Percentiles rank a stretch among this genome's conserved stretches.
Conservation (phyloP, 1,139 yeast species). For the Scheffersomyces quercinus region DNA sequence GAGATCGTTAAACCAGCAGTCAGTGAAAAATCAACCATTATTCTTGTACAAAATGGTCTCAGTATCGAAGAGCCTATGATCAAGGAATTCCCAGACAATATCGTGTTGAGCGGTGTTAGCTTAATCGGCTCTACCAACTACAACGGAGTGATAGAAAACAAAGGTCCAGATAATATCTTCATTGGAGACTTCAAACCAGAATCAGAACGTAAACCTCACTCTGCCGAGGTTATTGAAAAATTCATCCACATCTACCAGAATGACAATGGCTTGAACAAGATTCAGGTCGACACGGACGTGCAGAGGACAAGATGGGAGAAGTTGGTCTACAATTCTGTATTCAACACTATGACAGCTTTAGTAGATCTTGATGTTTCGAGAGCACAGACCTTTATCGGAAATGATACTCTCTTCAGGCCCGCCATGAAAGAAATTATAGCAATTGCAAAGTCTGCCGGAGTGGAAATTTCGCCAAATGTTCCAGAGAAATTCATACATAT, state of each 20-base stretch:
- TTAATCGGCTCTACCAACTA: conserved; percentile 65
- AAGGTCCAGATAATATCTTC: conserved; percentile 52
- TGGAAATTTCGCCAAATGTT: conserved; percentile 44
- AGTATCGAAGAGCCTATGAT: conserved; percentile 68
- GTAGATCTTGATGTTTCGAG: conserved; percentile 57
- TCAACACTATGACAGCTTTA: conserved; percentile 60
- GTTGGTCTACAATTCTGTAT: conserved; percentile 66
- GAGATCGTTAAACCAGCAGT: conserved; percentile 61
- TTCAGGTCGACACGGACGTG: conserved; percentile 47
- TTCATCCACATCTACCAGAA: conserved; percentile 53
- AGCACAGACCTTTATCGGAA: conserved; percentile 54
- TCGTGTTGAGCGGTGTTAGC: conserved; percentile 66
- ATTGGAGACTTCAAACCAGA: conserved; percentile 52
- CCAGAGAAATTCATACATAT: conserved; percentile 53
- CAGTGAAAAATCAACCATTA: conserved; percentile 22
- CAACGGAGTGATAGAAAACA: conserved; percentile 51
- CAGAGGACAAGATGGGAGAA: conserved; percentile 69
- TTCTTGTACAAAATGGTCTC: conserved; percentile 64
- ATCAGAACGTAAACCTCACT: conserved; percentile 15
- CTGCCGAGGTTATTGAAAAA: conserved; percentile 28
- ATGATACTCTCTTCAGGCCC: conserved; percentile 51
- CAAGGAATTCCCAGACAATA: conserved; percentile 55
- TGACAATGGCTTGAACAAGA: conserved; percentile 38
- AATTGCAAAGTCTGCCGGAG: conserved; percentile 67
- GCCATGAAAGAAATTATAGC: conserved; percentile 66